A percentile compares a stretch with the other conserved stretches of the same genome.
These are phyloP conservation scores for Pinus tabuliformis DNA, from an alignment of 75 land plant genomes.

Conservation along the genomic window DNA sequence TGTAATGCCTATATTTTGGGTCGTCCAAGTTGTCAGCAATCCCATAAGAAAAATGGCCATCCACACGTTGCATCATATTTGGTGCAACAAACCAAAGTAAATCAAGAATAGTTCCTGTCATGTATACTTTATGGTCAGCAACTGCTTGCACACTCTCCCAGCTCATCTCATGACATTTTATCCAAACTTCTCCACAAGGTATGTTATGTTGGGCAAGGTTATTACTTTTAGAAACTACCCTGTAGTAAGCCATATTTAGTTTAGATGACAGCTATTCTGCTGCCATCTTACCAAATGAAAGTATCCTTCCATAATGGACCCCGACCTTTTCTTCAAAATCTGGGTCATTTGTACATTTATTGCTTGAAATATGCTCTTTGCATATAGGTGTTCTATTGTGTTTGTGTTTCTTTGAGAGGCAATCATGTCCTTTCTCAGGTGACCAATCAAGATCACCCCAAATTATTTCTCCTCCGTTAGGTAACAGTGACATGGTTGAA, in stretches of 20 bases:
- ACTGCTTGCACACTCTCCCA: conserved; percentile 65
- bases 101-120: conserved; percentile 52
- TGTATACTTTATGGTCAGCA: conserved; percentile 68
- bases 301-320: conserved; percentile 78
- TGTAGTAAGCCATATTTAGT: conserved; percentile 58
- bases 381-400: conserved; percentile 14
- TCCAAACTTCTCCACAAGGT: conserved; percentile 80
- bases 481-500: conserved; percentile 96
- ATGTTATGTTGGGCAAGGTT: conserved; percentile 19
- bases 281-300: conserved; percentile 94
- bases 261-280: conserved; percentile 51
- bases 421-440: conserved; percentile 78
- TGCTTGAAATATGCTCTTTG: not conserved
- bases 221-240: conserved; percentile 46
- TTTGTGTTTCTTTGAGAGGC: conserved; percentile 38
- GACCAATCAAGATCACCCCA: conserved; percentile 97
- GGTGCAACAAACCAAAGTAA: conserved; percentile 78
- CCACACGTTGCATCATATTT: conserved; percentile 79
- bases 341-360: not conserved
- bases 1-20: conserved; percentile 73
- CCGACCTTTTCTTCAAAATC: conserved; percentile 1
- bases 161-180: conserved; percentile 85
- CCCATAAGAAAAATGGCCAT: conserved; percentile 72
- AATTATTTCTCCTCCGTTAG: conserved; percentile 89
- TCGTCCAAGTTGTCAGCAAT: conserved; percentile 77